Conservation (phyloP, 2,329 filamentous ascomycete species). For the Eutypella sp. region DNA sequence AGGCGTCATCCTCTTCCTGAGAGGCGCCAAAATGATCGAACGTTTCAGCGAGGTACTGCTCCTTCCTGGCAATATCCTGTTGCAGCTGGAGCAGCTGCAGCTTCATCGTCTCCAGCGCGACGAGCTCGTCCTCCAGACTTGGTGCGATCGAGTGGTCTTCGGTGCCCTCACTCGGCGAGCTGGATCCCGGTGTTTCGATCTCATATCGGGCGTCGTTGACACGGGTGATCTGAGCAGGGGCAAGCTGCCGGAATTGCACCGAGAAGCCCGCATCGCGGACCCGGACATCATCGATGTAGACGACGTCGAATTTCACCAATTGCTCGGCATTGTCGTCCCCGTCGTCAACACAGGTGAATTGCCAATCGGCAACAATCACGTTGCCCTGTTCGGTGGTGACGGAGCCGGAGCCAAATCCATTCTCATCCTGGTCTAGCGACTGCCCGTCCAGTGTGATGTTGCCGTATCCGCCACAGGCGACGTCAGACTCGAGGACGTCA, state of each 20-base stretch:
- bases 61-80: slow-evolving; percentile 37
- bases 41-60: slow-evolving; percentile 32
- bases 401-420: slow-evolving; percentile 36
- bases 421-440: slow-evolving; percentile 32
- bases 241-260: slow-evolving; percentile 41
- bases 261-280: slow-evolving; percentile 36
- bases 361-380: slow-evolving; percentile 40
- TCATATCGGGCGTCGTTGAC: slow-evolving; percentile 36
- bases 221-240: slow-evolving; percentile 36
- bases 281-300: slow-evolving; percentile 36
- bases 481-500: slow-evolving; percentile 38
- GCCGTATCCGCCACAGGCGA: slow-evolving; percentile 42
- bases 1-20: slow-evolving; percentile 15
- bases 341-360: slow-evolving; percentile 39
- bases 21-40: slow-evolving; percentile 24
- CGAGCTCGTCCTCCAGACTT: slow-evolving; percentile 37
- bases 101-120: slow-evolving; percentile 39
- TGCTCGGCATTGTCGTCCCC: slow-evolving; percentile 37
- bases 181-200: slow-evolving; percentile 13
- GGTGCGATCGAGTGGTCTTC: slow-evolving; percentile 11
- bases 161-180: slow-evolving; percentile 12
- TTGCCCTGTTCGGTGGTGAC: slow-evolving; percentile 34
- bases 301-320: slow-evolving; percentile 38
- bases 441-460: slow-evolving; percentile 45
- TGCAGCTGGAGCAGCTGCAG: slow-evolving; percentile 37